A percentile compares a stretch with the other conserved stretches of the same genome.
Evolutionary conservation across 2,329 filamentous ascomycete genomes (phyloP).

Genomic region (Trichothecium roseum): DNA sequence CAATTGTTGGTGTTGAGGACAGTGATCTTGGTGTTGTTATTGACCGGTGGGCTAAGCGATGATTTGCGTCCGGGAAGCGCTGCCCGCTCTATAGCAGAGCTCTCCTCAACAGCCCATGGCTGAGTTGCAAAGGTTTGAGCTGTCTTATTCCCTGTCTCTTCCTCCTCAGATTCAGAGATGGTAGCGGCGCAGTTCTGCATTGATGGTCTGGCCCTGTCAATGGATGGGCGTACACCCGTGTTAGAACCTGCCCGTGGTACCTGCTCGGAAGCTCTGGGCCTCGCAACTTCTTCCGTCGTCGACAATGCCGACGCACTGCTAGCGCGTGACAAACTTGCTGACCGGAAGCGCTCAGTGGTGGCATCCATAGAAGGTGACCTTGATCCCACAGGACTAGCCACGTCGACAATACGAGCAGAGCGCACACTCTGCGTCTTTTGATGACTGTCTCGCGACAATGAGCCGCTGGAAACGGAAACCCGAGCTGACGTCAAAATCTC

Average conservation of each 20-base stretch:
- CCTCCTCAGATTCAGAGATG: slow-evolving; percentile 35
- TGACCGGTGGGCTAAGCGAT: too few species aligned
- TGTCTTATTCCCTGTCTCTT: slow-evolving; percentile 5
- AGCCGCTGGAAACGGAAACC: slow-evolving; percentile 42
- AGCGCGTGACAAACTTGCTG: slow-evolving; percentile 27
- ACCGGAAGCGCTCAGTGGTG: slow-evolving; percentile 26
- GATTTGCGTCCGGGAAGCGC: too few species aligned
- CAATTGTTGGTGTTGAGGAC: slow-evolving; percentile 19
- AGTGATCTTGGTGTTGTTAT: slow-evolving; percentile 20
- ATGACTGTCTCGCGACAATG: slow-evolving; percentile 30
- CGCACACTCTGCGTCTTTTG: slow-evolving; percentile 36
- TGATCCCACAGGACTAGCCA: slow-evolving; percentile 41
- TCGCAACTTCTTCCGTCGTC: slow-evolving; percentile 2
- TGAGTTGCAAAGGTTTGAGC: too few species aligned
- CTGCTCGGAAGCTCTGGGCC: too few species aligned
- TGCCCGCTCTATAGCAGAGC: too few species aligned
- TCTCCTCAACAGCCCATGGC: too few species aligned
- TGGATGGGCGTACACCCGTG: slow-evolving; percentile 18
- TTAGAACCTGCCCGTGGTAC: slow-evolving; percentile 3
- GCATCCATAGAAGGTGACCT: slow-evolving; percentile 36
- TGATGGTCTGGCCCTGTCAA: slow-evolving; percentile 18
- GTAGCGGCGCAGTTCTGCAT: slow-evolving; percentile 18
- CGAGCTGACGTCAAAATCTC: slow-evolving; percentile 47
- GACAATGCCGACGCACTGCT: slow-evolving; percentile 17
- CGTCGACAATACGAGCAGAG: slow-evolving; percentile 49